phyloP scores from a whole-genome alignment of 495 filamentous ascomycete genomes.

The Neurospora sp. region DNA sequence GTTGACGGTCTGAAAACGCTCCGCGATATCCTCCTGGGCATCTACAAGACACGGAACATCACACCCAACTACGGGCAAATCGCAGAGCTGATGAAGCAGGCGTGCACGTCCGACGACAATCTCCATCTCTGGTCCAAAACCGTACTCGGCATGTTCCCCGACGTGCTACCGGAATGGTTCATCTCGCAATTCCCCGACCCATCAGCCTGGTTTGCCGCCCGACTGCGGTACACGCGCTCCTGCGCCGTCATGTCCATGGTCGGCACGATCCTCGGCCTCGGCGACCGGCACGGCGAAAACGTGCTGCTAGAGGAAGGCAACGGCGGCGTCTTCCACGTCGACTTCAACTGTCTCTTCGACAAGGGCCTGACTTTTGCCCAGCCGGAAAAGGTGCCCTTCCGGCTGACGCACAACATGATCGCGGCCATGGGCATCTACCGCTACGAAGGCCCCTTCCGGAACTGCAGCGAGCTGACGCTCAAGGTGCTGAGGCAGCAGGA shows the following conservation, averaged over 20 bases:
- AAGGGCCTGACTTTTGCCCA: slow-evolving; percentile 94
- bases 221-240: slow-evolving; percentile 84
- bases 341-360: slow-evolving; percentile 99
- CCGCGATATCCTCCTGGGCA: slow-evolving; percentile 75
- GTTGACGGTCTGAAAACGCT: slow-evolving; percentile 92
- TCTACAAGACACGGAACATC: slow-evolving; percentile 64
- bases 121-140: slow-evolving; percentile 57
- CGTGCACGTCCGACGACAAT: slow-evolving; percentile 32
- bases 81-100: slow-evolving; percentile 38
- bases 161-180: slow-evolving; percentile 90
- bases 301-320: slow-evolving; percentile 90
- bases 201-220: slow-evolving; percentile 79
- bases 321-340: slow-evolving; percentile 91
- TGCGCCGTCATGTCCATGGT: slow-evolving; percentile 98
- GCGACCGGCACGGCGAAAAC: slow-evolving; percentile 97
- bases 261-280: slow-evolving; percentile 85
- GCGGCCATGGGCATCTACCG: slow-evolving; percentile 91
- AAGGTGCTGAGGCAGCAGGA: slow-evolving; percentile 78
- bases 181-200: slow-evolving; percentile 89
- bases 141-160: slow-evolving; percentile 58
- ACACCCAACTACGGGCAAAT: slow-evolving; percentile 38
- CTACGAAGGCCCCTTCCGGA: slow-evolving; percentile 85
- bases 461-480: slow-evolving; percentile 80
- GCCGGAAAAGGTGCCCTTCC: slow-evolving; percentile 94
- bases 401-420: slow-evolving; percentile 95